Evolutionary conservation across 805 yeast species (phyloP), one percentile per base, ranked within the genome.

Genomic region (Kazachstania taianensis): DNA sequence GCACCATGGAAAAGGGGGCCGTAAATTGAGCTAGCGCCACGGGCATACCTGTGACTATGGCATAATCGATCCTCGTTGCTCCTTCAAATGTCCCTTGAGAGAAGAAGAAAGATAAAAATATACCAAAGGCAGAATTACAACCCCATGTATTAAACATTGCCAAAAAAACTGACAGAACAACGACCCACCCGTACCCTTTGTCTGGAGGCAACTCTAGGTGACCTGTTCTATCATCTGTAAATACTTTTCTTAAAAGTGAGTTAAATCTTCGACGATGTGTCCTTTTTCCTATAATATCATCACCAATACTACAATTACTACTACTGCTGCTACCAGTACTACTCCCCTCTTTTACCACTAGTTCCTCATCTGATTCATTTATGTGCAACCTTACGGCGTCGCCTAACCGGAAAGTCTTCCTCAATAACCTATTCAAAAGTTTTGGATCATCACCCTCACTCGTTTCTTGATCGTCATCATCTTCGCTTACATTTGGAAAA

Each of bases 61-160:
- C 82, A 52, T 69, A 81, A 40, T 77, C 81, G 38, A 71, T 57
- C 33, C 68, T 69, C 1, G 66, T 52, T 0, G 80, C 78, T 3
- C 78, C 82, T 0, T 61, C 58, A 43, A 75, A 78, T 1, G 66
- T 59, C 32, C 69, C 55, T 33, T 68, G 50, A 28, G 69, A 66
- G 17, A 79, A 44, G 49, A 77, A 81, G 42, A 65, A 67, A 1
- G 80, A 66, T 20, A 80, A 59, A 43, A 76, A 78, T 5, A 81
- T 68, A 19, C 84, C 79, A 49, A 67, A 81, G 3, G 78, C 80
- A 5, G 60, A 52, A 43, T 79, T 79, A 43, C 80, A 70, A n/a
- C 92, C 92, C 87, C 89, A 81, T 0, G 83, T 70, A 25, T 69
- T 63, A 43, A 75, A 69, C 52, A 74, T 73, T 27, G 73, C 59